Base-by-base conservation (phyloP, 805 yeast species). In the Candida oleophila region DNA sequence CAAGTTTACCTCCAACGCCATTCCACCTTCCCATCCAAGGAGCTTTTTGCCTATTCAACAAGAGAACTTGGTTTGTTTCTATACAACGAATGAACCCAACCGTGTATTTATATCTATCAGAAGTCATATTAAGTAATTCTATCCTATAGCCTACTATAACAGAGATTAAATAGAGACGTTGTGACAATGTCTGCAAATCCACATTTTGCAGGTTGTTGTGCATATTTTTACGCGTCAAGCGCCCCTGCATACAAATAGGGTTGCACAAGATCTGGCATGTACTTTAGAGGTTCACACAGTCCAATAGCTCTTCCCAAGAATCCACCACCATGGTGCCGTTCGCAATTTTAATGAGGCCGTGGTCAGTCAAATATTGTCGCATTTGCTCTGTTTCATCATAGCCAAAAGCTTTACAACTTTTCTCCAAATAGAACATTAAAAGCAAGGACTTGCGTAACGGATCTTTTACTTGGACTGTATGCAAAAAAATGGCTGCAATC, bases 21-120 rank as follows among this genome's bases (percentile, higher is more conserved):
- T 73, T 72, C 77, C 77, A 73, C 42, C 68, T 56, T 14, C 77
- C 77, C 76, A 72, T 73, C 73, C 75, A 71, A 1, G 77, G 77
- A 9, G 64, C 56, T 46, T 73, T 73, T 46, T 68, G 65, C 20
- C 77, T 56, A 45, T 73, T 73, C 16, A 73, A 55, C 5, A 73
- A 53, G 11, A 72, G 64, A 15, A 71, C 54, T 37, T 66, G 56
- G 33, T 59, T 50, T 19, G 65, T 58, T 39, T 65, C 72, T 1
- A 49, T 48, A 47, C 72, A 67, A 41, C 59, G 44, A 11, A 62
- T 51, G 30, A 62, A 57, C 11, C 65, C 68, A 22, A 62, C 47
- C 2, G 68, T 64, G 37, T 61, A 64, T 25, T 45, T 49, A 14
- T 52, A 46, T 41, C 46, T 42, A 15, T 15, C 30, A 19, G 37